Evolutionary conservation across 106 monocot species (phyloP).

Genomic region (Posidonia australis): DNA sequence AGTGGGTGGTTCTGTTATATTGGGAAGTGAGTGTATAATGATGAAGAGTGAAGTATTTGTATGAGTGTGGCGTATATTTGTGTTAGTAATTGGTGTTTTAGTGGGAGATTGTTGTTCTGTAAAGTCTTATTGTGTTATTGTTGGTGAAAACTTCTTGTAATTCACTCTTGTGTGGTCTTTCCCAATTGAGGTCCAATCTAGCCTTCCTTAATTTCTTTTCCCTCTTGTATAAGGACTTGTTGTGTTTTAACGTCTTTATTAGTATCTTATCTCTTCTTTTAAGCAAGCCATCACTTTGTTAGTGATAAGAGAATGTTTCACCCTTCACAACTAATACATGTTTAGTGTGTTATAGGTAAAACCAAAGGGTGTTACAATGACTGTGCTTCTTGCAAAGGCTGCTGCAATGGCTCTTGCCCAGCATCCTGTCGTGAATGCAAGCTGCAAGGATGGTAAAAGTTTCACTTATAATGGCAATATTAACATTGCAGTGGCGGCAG

Average conservation of each 20-base stretch:
- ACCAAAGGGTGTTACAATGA: constrained; percentile 95
- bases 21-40: no score
- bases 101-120: no score
- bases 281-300: background rate
- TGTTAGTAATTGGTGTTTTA: no score
- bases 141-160: no score
- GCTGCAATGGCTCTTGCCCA: constrained; percentile 88
- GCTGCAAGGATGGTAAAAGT: constrained; percentile 89
- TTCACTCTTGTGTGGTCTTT: no score
- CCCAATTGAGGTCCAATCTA: no score
- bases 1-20: no score
- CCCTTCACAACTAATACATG: background rate
- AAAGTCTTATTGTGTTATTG: no score
- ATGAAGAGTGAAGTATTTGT: no score
- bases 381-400: constrained; percentile 82
- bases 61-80: no score
- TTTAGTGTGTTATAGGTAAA: constrained; percentile 40
- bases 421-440: constrained; percentile 82
- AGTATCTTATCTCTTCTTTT: background rate
- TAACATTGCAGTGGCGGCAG: constrained; percentile 89
- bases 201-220: background rate
- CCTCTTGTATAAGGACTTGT: no score
- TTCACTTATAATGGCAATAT: constrained; percentile 72
- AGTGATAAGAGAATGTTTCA: background rate
- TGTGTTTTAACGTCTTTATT: no score